Evolutionary conservation across 2,329 filamentous ascomycete genomes (phyloP).

Genomic region (Epichloe festucae): DNA sequence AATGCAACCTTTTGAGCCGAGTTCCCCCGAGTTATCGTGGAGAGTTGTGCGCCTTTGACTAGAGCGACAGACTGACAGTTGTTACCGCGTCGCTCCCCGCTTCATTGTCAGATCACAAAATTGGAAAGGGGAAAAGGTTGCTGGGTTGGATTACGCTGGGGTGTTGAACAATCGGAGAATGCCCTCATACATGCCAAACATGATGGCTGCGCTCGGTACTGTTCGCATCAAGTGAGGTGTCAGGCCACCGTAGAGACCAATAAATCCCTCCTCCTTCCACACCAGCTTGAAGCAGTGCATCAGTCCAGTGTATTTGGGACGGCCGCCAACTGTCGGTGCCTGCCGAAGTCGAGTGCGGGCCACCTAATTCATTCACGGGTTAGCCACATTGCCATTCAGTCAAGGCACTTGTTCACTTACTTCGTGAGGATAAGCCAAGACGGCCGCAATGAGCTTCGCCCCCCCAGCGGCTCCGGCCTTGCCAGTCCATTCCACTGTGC

Average conservation of each 20-base stretch:
- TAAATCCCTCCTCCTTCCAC: slow-evolving; percentile 77
- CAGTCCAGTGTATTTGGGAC: slow-evolving; percentile 77
- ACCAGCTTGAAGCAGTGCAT: slow-evolving; percentile 80
- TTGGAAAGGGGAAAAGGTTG: neutral
- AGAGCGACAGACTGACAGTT: no score
- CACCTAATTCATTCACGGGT: slow-evolving; percentile 34
- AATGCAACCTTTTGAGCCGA: neutral
- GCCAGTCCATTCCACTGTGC: slow-evolving; percentile 63
- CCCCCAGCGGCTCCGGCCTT: slow-evolving; percentile 67
- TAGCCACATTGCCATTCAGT: neutral
- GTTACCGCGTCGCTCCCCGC: neutral
- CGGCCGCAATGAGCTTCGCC: slow-evolving; percentile 74
- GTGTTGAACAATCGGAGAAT: slow-evolving; percentile 37
- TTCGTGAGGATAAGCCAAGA: slow-evolving; percentile 87
- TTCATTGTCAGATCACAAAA: neutral
- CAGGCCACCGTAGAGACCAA: slow-evolving; percentile 76
- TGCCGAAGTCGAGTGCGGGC: slow-evolving; percentile 75
- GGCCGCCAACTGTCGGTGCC: slow-evolving; percentile 59
- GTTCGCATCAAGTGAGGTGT: slow-evolving; percentile 85
- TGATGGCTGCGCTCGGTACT: slow-evolving; percentile 86
- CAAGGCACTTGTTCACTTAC: slow-evolving; percentile 29
- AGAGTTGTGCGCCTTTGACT: neutral
- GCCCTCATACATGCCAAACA: slow-evolving; percentile 78
- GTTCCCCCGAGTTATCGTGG: neutral
- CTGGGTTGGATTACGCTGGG: slow-evolving; percentile 15